Base-by-base conservation (phyloP, 108 stramenopile species). In the Conticribra guillardii region DNA sequence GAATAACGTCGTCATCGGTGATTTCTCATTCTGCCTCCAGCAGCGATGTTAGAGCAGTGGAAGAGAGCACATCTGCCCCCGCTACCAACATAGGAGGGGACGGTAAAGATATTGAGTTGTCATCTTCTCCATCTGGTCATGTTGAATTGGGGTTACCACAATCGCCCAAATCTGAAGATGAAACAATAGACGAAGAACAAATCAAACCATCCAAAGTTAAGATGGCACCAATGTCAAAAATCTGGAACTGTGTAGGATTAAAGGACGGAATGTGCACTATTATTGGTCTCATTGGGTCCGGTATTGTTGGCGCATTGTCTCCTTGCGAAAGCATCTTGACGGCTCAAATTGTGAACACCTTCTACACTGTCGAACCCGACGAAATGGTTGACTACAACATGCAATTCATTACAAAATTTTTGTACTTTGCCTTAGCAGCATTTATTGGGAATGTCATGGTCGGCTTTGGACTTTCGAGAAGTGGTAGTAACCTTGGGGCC, bases 241-340 rank as follows among this genome's bases (percentile, higher is more conserved):
- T 72, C 17, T 78, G 62, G 71, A 26, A 34, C 4, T 44, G 46
- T 8, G 61, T 66, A 34, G 64, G 71, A 1, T 37, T 16, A n/a
- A n/a, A n/a, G 17, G 76, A 78, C 37, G 27, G 34, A 23, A 30
- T 64, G 4, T 78, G 58, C 71, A 51, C 64, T 8, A 1, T 31
- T 1, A 59, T 78, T 23, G 76, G 76, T 0, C 19, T 65, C 8
- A 67, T 74, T 29, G 78, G 72, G 15, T 53, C 67, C 0, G 67
- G 60, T 17, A 67, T 57, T 3, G 62, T 79, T 22, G 78, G 78
- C 0, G 60, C 71, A 17, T 26, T 79, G 3, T 73, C 71, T 19
- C 78, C 78, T 16, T 79, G 72, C 45, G 78, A 79, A n/a, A 51
- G 57, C 16, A 79, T 79, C 26, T 30, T 79, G 61, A 74, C 73